These are phyloP conservation scores for Chrysoporthe puriensis DNA, from an alignment of 2,329 filamentous ascomycete species.

Conservation along the genomic window DNA sequence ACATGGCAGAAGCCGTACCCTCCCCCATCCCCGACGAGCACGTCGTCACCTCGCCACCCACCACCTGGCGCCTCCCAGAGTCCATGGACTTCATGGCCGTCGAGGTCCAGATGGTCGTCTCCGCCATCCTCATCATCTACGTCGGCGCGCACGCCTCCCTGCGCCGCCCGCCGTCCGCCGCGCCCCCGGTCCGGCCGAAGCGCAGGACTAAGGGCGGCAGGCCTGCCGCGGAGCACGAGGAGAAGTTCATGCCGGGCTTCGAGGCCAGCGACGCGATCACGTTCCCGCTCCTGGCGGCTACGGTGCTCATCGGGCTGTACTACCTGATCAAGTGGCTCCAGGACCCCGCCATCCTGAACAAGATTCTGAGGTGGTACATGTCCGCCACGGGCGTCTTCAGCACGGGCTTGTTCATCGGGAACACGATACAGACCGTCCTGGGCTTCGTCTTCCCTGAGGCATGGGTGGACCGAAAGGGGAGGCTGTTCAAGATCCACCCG, in stretches of 20 bases:
- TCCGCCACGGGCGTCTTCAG: conserved; percentile 78
- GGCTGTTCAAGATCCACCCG: conserved; percentile 51
- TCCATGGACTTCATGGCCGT: conserved; percentile 47
- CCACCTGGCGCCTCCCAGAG: conserved; percentile 18
- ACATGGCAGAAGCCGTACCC: conserved; percentile 21
- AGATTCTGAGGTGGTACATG: conserved; percentile 82
- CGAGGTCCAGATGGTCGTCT: conserved; percentile 56
- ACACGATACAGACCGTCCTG: conserved; percentile 65
- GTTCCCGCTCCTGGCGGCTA: conserved; percentile 78
- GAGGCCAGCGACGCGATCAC: conserved; percentile 80
- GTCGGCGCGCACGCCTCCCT: conserved; percentile 84
- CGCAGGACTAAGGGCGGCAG: conserved; percentile 34
- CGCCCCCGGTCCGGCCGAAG: conserved; percentile 53
- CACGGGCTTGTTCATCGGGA: conserved; percentile 73
- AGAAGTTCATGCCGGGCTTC: conserved; percentile 63
- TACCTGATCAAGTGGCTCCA: conserved; percentile 87
- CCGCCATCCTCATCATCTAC: conserved; percentile 82
- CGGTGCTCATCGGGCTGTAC: conserved; percentile 75
- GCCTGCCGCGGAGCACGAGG: conserved; percentile 52
- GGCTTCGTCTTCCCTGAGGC: conserved; percentile 74
- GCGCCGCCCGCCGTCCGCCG: conserved; percentile 79
- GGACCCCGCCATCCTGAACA: conserved; percentile 80
- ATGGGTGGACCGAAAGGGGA: conserved; percentile 57
- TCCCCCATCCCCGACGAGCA: conserved; percentile 18
- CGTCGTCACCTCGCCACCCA: conserved; percentile 7